phyloP scores from a whole-genome alignment of 495 filamentous ascomycete genomes.

The Penicillium macrosclerotiorum region DNA sequence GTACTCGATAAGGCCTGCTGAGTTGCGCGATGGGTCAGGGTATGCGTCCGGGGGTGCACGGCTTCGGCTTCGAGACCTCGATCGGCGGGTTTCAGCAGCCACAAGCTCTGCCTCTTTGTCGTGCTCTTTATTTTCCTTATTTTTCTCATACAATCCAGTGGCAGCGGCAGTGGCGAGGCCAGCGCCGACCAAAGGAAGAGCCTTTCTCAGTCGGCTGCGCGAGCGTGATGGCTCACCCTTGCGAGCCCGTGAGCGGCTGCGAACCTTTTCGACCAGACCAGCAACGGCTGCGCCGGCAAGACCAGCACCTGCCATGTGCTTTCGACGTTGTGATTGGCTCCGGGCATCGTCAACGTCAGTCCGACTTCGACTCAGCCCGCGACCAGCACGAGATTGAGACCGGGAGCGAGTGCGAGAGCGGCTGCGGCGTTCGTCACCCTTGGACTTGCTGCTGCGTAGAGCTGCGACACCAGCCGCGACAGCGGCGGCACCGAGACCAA shows the following conservation, averaged over 20 bases:
- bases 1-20: slow-evolving; percentile 76
- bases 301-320: slow-evolving; percentile 73
- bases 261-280: slow-evolving; percentile 69
- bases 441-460: slow-evolving; percentile 61
- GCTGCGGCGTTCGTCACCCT: slow-evolving; percentile 68
- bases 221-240: slow-evolving; percentile 50
- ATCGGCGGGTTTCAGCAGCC: slow-evolving; percentile 49
- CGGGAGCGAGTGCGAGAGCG: slow-evolving; percentile 58
- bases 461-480: slow-evolving; percentile 79
- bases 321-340: slow-evolving; percentile 61
- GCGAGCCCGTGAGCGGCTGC: slow-evolving; percentile 67
- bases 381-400: slow-evolving; percentile 30
- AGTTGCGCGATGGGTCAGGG: slow-evolving; percentile 55
- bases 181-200: slow-evolving; percentile 67
- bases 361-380: slow-evolving; percentile 47
- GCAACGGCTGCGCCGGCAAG: slow-evolving; percentile 75
- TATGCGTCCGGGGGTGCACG: slow-evolving; percentile 53
- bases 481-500: slow-evolving; percentile 78
- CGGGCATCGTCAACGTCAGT: slow-evolving; percentile 34
- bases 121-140: slow-evolving; percentile 64
- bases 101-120: slow-evolving; percentile 43
- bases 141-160: slow-evolving; percentile 77
- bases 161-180: slow-evolving; percentile 76
- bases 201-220: slow-evolving; percentile 59
- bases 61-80: slow-evolving; percentile 57